Evolutionary conservation across 2,329 filamentous ascomycete species (phyloP).

Genomic region (Aspergillus uvarum): DNA sequence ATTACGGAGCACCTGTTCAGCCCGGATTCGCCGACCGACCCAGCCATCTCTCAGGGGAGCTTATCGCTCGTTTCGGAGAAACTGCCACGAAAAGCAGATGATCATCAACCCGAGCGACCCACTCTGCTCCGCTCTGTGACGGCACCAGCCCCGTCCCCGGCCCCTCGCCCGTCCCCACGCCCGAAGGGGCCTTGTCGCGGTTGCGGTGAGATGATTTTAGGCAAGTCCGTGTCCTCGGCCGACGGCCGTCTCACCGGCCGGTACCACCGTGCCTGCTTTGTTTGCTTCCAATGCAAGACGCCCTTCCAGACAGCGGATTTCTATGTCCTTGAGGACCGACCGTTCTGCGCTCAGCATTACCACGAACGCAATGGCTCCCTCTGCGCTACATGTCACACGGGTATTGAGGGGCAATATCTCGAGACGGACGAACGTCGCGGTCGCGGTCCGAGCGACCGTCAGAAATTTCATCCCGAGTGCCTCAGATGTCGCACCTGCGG

Average conservation of each 20-base stretch:
- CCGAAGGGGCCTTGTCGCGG: slow-evolving; percentile 78
- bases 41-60: slow-evolving; percentile 43
- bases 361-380: slow-evolving; percentile 86
- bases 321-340: slow-evolving; percentile 83
- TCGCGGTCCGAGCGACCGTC: slow-evolving; percentile 38
- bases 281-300: slow-evolving; percentile 77
- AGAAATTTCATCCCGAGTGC: slow-evolving; percentile 85
- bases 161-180: slow-evolving; percentile 43
- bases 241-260: slow-evolving; percentile 88
- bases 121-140: slow-evolving; percentile 25
- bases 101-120: slow-evolving; percentile 14
- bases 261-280: slow-evolving; percentile 94
- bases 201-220: slow-evolving; percentile 74
- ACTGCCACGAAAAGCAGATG: slow-evolving; percentile 2
- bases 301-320: slow-evolving; percentile 87
- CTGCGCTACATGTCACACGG: slow-evolving; percentile 73
- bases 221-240: slow-evolving; percentile 90
- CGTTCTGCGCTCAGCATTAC: slow-evolving; percentile 90
- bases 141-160: slow-evolving; percentile 36
- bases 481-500: slow-evolving; percentile 78
- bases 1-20: slow-evolving; percentile 33
- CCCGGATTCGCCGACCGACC: slow-evolving; percentile 52
- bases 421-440: slow-evolving; percentile 64
- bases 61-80: slow-evolving; percentile 36
- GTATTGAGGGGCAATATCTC: slow-evolving; percentile 91